Evolutionary conservation across 352 stramenopile species (phyloP).

Genomic region (Pythium plurisporium): DNA sequence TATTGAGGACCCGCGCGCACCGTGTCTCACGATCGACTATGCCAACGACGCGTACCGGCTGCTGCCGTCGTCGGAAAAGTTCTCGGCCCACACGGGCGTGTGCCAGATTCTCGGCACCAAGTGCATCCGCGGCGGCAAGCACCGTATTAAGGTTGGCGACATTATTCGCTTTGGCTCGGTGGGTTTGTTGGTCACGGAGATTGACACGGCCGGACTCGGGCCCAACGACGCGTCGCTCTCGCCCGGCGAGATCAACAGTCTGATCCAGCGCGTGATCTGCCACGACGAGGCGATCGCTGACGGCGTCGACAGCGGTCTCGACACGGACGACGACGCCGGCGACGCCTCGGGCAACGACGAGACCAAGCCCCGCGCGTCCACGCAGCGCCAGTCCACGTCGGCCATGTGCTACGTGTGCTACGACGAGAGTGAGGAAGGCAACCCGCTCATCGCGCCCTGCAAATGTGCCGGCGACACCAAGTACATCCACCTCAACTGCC

Average conservation of each 20-base stretch:
- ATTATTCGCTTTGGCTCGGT: slow-evolving; percentile 86
- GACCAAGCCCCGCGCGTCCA: slow-evolving; percentile 64
- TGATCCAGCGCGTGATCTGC: slow-evolving; percentile 81
- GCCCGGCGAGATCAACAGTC: slow-evolving; percentile 66
- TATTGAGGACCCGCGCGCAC: slow-evolving; percentile 81
- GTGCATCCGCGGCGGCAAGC: slow-evolving; percentile 78
- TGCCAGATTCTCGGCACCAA: slow-evolving; percentile 87
- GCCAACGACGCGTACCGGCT: slow-evolving; percentile 83
- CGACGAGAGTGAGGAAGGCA: slow-evolving; percentile 80
- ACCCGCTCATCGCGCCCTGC: slow-evolving; percentile 92
- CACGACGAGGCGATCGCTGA: slow-evolving; percentile 75
- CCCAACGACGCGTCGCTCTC: slow-evolving; percentile 71
- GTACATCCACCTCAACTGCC: slow-evolving; percentile 94
- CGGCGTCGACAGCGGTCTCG: slow-evolving; percentile 69
- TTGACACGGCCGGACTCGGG: slow-evolving; percentile 66
- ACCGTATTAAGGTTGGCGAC: slow-evolving; percentile 77
- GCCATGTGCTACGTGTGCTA: slow-evolving; percentile 88
- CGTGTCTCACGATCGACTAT: slow-evolving; percentile 85
- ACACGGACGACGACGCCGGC: slow-evolving; percentile 83
- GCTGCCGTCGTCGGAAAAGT: slow-evolving; percentile 80
- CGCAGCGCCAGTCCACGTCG: slow-evolving; percentile 69
- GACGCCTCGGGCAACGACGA: slow-evolving; percentile 83
- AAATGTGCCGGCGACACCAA: slow-evolving; percentile 94
- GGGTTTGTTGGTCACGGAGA: slow-evolving; percentile 77
- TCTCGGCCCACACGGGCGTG: slow-evolving; percentile 81